Conservation (phyloP, 371 early-diverging fungal genomes). For the Apophysomyces trapeziformis region DNA sequence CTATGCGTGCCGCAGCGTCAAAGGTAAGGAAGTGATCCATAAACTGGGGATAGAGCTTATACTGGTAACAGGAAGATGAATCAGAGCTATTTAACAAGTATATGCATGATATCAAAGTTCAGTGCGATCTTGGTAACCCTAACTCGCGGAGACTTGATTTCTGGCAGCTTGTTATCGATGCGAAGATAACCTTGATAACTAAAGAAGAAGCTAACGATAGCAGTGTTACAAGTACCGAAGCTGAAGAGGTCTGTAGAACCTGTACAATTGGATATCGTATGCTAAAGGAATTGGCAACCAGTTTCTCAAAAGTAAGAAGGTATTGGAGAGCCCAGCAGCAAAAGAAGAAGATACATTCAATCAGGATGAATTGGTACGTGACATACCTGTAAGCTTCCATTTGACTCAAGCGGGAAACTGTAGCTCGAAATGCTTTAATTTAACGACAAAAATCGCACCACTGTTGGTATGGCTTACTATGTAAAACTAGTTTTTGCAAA, state of each 20-base stretch:
- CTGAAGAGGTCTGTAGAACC: conserved; percentile 29
- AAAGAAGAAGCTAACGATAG: conserved; percentile 42
- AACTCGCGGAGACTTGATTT: conserved; percentile 32
- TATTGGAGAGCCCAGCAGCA: not conserved
- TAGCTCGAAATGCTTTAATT: too few relatives aligned
- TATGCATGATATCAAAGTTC: conserved; percentile 31
- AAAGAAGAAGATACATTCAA: not conserved
- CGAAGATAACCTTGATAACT: conserved; percentile 40
- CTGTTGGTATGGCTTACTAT: too few relatives aligned
- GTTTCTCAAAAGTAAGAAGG: conserved; percentile 1
- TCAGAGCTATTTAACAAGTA: conserved; percentile 47
- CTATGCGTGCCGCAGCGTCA: conserved; percentile 47
- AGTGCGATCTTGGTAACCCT: conserved; percentile 25
- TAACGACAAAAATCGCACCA: too few relatives aligned
- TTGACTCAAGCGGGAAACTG: too few relatives aligned
- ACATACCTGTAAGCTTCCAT: not conserved
- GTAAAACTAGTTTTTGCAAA: too few relatives aligned
- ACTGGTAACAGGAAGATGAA: conserved; percentile 37
- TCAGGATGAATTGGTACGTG: conserved; percentile 3
- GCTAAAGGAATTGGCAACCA: not conserved
- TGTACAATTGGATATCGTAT: not conserved
- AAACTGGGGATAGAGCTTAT: not conserved
- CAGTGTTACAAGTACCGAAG: conserved; percentile 30
- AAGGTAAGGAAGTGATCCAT: conserved; percentile 21
- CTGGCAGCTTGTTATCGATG: conserved; percentile 40